Base-by-base conservation (phyloP, 176 grass and related monocot species). In the Themeda triandra region DNA sequence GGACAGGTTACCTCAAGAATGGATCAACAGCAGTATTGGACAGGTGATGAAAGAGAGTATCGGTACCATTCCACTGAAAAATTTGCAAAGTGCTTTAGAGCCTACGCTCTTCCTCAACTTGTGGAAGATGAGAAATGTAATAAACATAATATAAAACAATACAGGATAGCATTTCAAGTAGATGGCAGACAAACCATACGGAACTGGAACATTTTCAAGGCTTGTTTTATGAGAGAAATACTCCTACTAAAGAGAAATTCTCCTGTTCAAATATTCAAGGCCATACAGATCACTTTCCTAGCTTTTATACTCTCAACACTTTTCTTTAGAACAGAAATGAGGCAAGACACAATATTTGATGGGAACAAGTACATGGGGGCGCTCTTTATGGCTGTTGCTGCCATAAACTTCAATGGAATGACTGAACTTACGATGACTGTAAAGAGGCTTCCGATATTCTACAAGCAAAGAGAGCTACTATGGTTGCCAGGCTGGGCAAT, bases 371-470 rank as follows among this genome's bases (percentile, higher is more conserved):
- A 90, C 85, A 72, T 95, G 73, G 92, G 90, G 58, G 39, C 82
- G 39, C 82, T 90, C 29, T 93, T 93, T 86, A 73, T 83, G 41
- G 78, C 77, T 41, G 71, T 93, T 45, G 79, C 91, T 25, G 84
- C 86, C 59, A 77, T 95, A 27, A 95, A 91, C 68, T 98, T 98
- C 87, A 98, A 98, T 80, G 91, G 95, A 27, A 93, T 95, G 95
- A 95, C 89, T 36, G 92, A 98, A 85, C 81, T 98, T 45, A 81
- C 85, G 48, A 98, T 95, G 89, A 98, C 91, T 69, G 83, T 95
- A 86, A 95, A 89, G 58, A 86, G 95, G 44, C 87, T 98, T 49
- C 92, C 92, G 7, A 95, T 88, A 60, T 95, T 93, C 79, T 98
- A 93, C 87, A 98, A 98, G 87, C 95, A 98, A 81, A 90, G 91